These are phyloP conservation scores for Glycine soja DNA, from an alignment of 306 rosid species.

Conservation along the genomic window DNA sequence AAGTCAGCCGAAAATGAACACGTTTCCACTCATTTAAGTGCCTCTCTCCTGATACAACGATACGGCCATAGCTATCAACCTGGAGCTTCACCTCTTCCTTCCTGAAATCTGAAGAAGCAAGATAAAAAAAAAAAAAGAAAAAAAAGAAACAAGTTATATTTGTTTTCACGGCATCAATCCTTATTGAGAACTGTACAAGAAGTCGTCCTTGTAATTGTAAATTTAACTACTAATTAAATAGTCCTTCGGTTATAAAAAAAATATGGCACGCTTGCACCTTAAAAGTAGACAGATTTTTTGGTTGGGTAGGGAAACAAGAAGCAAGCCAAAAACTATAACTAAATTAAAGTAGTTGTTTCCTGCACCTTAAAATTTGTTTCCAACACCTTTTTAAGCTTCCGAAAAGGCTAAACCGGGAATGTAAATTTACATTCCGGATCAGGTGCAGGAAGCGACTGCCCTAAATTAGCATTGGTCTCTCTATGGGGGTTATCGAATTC, in stretches of 20 bases:
- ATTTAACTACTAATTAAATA: background rate
- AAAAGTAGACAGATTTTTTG: background rate
- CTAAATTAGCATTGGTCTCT: background rate
- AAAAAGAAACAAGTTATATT: background rate
- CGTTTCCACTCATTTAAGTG: conserved; percentile 50
- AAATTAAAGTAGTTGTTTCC: background rate
- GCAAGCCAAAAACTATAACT: conserved; percentile 4
- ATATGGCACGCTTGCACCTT: conserved; percentile 11
- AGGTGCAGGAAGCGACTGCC: too few relatives aligned
- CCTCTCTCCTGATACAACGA: conserved; percentile 63
- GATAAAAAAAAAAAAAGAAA: background rate
- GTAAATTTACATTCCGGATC: too few relatives aligned
- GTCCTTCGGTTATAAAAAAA: background rate
- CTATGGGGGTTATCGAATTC: background rate
- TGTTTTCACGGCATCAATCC: conserved; percentile 11
- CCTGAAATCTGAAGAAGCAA: conserved; percentile 58
- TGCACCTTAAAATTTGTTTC: background rate
- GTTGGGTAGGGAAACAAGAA: conserved; percentile 23
- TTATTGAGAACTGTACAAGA: conserved; percentile 1
- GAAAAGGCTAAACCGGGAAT: too few relatives aligned
- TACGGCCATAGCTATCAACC: conserved; percentile 46
- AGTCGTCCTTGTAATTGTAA: too few relatives aligned
- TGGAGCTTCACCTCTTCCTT: conserved; percentile 67
- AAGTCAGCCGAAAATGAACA: conserved; percentile 53
- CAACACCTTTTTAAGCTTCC: too few relatives aligned